phyloP scores from a whole-genome alignment of 2,329 filamentous ascomycete species.

The Fusarium sp. region DNA sequence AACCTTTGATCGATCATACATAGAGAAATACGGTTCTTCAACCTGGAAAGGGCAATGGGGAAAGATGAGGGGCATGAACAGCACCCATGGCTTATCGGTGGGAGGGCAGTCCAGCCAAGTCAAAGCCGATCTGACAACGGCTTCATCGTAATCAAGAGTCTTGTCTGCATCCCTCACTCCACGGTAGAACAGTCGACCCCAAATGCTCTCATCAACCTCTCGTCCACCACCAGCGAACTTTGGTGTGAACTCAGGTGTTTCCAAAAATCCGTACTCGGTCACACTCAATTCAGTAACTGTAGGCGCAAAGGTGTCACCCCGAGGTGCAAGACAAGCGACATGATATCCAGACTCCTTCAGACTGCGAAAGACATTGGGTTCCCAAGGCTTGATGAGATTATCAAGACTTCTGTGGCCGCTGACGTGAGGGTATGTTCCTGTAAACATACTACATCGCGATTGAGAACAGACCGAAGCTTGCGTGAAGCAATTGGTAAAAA shows the following conservation, averaged over 20 bases:
- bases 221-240: constrained; percentile 41
- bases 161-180: constrained; percentile 52
- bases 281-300: constrained; percentile 57
- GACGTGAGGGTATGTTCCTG: constrained; percentile 59
- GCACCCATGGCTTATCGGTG: constrained; percentile 53
- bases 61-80: constrained; percentile 57
- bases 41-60: constrained; percentile 60
- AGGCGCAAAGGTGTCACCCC: constrained; percentile 57
- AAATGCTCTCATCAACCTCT: constrained; percentile 51
- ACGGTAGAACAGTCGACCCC: constrained; percentile 55
- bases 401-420: constrained; percentile 58
- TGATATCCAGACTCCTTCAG: constrained; percentile 59
- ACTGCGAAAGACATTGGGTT: constrained; percentile 58
- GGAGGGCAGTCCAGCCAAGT: constrained; percentile 58
- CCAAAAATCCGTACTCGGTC: constrained; percentile 58
- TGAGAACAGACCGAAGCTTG: constrained; percentile 61
- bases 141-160: constrained; percentile 59
- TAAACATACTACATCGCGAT: constrained; percentile 60
- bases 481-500: constrained; percentile 58
- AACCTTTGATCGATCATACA: constrained; percentile 54
- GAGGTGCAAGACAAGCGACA: constrained; percentile 57
- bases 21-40: constrained; percentile 60
- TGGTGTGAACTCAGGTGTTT: constrained; percentile 51
- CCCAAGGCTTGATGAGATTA: constrained; percentile 61
- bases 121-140: constrained; percentile 54